Evolutionary conservation across 1,284 basidiomycete species (phyloP).

Genomic region (Jaminaea rosea): DNA sequence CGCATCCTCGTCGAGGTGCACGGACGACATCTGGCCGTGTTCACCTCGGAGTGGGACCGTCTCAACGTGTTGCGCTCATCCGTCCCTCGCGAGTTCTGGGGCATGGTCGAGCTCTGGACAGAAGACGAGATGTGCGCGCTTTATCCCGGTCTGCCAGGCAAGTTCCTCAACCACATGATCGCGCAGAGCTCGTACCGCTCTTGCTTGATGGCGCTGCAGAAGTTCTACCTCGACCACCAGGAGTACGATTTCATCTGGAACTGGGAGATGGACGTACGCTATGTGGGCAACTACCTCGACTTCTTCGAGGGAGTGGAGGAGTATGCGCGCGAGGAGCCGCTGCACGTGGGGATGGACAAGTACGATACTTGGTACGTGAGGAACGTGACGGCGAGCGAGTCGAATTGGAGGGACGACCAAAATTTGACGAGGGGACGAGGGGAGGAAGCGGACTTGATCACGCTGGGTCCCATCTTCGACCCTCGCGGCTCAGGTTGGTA

Average conservation of each 20-base stretch:
- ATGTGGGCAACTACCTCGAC: constrained; percentile 46
- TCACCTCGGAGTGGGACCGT: constrained; percentile 46
- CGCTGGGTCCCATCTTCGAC: constrained; percentile 45
- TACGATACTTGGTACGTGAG: constrained; percentile 45
- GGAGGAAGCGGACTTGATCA: constrained; percentile 45
- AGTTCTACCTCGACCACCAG: constrained; percentile 46
- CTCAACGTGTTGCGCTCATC: constrained; percentile 41
- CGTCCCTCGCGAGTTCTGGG: constrained; percentile 47
- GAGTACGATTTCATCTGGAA: constrained; percentile 47
- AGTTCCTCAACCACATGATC: constrained; percentile 47
- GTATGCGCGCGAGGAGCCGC: constrained; percentile 41
- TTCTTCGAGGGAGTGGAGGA: constrained; percentile 45
- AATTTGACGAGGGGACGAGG: constrained; percentile 27
- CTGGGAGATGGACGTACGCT: constrained; percentile 48
- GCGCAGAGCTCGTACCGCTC: constrained; percentile 45
- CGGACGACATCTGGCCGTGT: constrained; percentile 39
- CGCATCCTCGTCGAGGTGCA: constrained; percentile 47
- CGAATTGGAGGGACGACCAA: constrained; percentile 37
- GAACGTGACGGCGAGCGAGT: constrained; percentile 38
- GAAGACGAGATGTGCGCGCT: constrained; percentile 46
- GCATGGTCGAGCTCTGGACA: constrained; percentile 46
- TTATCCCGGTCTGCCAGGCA: constrained; percentile 43
- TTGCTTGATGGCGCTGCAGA: constrained; percentile 46
- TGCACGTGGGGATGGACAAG: constrained; percentile 44
- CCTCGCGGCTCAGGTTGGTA: constrained; percentile 46